These are phyloP conservation scores for Didymella segeticola DNA, from an alignment of 2,329 filamentous ascomycete species.

Conservation along the genomic window DNA sequence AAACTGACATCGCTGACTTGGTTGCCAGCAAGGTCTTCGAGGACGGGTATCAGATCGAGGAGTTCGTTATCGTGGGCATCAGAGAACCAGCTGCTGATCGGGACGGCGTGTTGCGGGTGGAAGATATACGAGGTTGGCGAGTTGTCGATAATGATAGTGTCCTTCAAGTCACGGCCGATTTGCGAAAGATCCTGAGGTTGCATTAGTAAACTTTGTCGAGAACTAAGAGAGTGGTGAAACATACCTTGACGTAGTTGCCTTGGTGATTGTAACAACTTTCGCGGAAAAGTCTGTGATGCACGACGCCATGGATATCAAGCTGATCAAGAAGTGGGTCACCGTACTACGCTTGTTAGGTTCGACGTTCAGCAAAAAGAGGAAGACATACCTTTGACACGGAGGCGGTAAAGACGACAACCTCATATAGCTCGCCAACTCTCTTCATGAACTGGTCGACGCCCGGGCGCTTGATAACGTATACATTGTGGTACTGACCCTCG, in stretches of 20 bases:
- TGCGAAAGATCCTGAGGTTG: constrained; percentile 81
- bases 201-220: constrained; percentile 9
- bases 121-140: constrained; percentile 99
- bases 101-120: constrained; percentile 97
- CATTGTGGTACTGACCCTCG: constrained; percentile 98
- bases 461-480: constrained; percentile 99
- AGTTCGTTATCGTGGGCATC: constrained; percentile 99
- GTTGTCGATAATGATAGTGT: constrained; percentile 99
- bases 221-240: not conserved
- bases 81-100: constrained; percentile 99
- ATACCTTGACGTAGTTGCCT: constrained; percentile 94
- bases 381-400: constrained; percentile 88
- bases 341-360: constrained; percentile 65
- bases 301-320: constrained; percentile 94
- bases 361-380: not conserved
- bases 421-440: constrained; percentile 93
- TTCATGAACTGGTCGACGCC: constrained; percentile 99
- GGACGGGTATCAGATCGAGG: constrained; percentile 94
- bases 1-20: constrained; percentile 96
- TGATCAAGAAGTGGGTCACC: constrained; percentile 95
- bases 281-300: constrained; percentile 94
- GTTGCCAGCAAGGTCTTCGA: constrained; percentile 89
- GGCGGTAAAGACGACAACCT: constrained; percentile 97
- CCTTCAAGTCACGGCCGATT: constrained; percentile 91
- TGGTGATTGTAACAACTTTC: constrained; percentile 99